Percentiles rank a stretch among this genome's conserved stretches.
Conservation (phyloP, 306 rosid species). For the Pterocarpus macrocarpus region DNA sequence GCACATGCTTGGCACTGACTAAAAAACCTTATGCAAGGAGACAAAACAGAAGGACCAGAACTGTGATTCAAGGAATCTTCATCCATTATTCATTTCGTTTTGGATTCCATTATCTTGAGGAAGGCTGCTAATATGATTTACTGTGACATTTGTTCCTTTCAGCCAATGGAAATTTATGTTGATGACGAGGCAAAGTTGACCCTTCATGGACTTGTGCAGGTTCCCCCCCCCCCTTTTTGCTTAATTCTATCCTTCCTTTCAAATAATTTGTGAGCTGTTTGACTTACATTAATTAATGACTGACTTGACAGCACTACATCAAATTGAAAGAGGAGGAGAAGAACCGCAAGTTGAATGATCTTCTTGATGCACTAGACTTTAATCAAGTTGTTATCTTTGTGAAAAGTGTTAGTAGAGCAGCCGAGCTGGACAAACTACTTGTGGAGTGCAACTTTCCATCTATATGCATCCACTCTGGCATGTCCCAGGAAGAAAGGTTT, state of each 20-base stretch:
- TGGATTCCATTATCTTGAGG: slow-evolving; percentile 93
- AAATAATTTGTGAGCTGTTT: slow-evolving; percentile 22
- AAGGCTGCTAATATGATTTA: slow-evolving; percentile 89
- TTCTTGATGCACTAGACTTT: slow-evolving; percentile 96
- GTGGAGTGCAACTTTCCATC: slow-evolving; percentile 98
- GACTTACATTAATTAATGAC: slow-evolving; percentile 40
- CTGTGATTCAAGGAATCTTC: slow-evolving; percentile 80
- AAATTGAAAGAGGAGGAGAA: slow-evolving; percentile 94
- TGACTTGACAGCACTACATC: slow-evolving; percentile 91
- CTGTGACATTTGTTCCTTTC: slow-evolving; percentile 93
- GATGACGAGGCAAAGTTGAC: slow-evolving; percentile 99
- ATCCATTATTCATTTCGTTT: slow-evolving; percentile 85
- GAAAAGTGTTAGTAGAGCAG: slow-evolving; percentile 97
- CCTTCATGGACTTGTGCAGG: slow-evolving; percentile 99
- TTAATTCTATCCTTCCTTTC: not conserved
- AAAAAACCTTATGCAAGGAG: slow-evolving; percentile 68
- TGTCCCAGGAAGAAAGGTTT: slow-evolving; percentile 98
- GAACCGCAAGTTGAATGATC: slow-evolving; percentile 96
- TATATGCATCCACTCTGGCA: slow-evolving; percentile 97
- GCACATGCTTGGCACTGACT: slow-evolving; percentile 61
- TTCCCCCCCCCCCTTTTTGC: slow-evolving; percentile 23
- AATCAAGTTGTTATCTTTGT: slow-evolving; percentile 98
- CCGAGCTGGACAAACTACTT: slow-evolving; percentile 95
- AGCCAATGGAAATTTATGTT: slow-evolving; percentile 99
- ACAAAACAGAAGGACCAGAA: slow-evolving; percentile 71